These are phyloP conservation scores for Umbilicus rupestris DNA, from an alignment of 164 flowering plant genomes.

Conservation along the genomic window DNA sequence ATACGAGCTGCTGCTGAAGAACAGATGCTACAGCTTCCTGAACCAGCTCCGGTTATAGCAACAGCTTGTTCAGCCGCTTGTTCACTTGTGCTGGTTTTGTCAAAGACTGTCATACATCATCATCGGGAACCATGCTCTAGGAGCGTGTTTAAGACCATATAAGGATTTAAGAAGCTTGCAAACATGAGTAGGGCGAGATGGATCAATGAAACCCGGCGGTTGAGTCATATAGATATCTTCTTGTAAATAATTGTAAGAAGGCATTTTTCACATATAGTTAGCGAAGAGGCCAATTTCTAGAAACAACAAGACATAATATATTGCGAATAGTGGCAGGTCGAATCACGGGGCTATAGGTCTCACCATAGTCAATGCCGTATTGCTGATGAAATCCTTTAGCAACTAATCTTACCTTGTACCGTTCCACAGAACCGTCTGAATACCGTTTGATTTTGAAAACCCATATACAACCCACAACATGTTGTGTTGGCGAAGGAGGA, in stretches of 20 bases:
- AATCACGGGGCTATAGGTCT: not conserved
- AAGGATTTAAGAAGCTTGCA: not conserved
- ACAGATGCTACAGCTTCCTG: no score
- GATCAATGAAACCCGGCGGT: not conserved
- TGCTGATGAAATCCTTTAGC: no score
- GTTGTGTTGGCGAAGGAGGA: no score
- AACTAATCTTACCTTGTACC: not conserved
- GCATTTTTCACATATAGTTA: not conserved
- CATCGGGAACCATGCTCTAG: not conserved
- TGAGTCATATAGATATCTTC: not conserved
- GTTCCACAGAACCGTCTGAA: no score
- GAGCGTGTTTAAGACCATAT: not conserved
- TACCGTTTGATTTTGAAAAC: no score
- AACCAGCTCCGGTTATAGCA: no score
- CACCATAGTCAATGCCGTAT: not conserved
- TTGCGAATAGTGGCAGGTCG: not conserved
- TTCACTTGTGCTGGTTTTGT: no score
- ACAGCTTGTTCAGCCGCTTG: no score
- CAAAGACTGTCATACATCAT: no score
- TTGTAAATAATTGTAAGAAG: not conserved
- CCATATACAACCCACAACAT: no score
- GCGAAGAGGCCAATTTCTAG: not conserved
- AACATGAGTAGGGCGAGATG: not conserved
- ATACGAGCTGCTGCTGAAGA: no score
- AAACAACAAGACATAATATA: not conserved